Evolutionary conservation across 306 rosid species (phyloP).

Genomic region (Quercus suber): DNA sequence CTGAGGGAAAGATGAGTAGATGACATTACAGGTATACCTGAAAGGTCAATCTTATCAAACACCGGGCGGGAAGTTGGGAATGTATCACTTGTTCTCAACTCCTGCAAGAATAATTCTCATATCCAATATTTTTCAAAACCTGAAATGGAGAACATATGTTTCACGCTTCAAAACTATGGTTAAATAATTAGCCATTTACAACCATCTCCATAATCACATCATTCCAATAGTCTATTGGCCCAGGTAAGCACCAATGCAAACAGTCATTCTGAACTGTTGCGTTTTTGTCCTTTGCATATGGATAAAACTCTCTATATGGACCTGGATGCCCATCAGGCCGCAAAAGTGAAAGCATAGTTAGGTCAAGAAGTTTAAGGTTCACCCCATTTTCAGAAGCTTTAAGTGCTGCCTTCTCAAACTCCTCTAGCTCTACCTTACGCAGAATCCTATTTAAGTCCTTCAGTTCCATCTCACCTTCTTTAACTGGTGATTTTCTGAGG

Average conservation of each 20-base stretch:
- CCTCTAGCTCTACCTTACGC: slow-evolving; percentile 67
- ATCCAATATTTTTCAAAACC: slow-evolving; percentile 1
- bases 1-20: neutral
- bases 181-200: slow-evolving; percentile 39
- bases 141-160: neutral
- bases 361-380: slow-evolving; percentile 68
- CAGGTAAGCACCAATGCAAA: slow-evolving; percentile 98
- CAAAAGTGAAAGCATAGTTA: slow-evolving; percentile 57
- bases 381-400: slow-evolving; percentile 60
- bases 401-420: slow-evolving; percentile 45
- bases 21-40: neutral
- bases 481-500: slow-evolving; percentile 62
- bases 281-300: slow-evolving; percentile 51
- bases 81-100: slow-evolving; percentile 24
- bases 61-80: slow-evolving; percentile 10
- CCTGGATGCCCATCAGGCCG: slow-evolving; percentile 99
- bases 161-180: slow-evolving; percentile 8
- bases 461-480: slow-evolving; percentile 69
- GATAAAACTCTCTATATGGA: slow-evolving; percentile 70
- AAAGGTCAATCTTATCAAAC: slow-evolving; percentile 17
- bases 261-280: slow-evolving; percentile 78
- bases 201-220: slow-evolving; percentile 85
- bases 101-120: slow-evolving; percentile 16
- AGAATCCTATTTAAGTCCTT: slow-evolving; percentile 53
- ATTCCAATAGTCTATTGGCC: slow-evolving; percentile 93